Conservation (phyloP, 306 rosid species). For the Vicia villosa region DNA sequence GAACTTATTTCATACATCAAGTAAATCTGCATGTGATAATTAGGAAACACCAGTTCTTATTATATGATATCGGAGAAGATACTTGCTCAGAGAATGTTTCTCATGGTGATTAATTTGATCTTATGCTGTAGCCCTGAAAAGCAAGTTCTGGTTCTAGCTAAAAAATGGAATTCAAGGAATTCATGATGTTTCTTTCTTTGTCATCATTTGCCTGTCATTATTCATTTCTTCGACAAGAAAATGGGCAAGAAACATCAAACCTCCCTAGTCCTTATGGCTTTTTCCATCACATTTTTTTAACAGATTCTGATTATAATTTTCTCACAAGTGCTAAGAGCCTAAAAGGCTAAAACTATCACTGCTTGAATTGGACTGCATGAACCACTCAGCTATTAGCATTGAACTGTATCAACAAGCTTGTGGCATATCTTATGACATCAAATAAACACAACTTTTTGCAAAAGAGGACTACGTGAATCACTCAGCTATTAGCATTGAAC, state of each 20-base stretch:
- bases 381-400: not conserved
- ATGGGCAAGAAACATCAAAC: not conserved
- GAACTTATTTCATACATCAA: not conserved
- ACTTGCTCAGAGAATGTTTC: not conserved
- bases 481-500: not conserved
- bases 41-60: not conserved
- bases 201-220: not conserved
- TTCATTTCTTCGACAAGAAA: conserved; percentile 9
- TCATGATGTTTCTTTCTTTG: conserved; percentile 1
- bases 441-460: not conserved
- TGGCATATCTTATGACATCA: not conserved
- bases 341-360: not conserved
- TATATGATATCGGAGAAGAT: not conserved
- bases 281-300: not conserved
- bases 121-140: not conserved
- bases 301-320: not conserved
- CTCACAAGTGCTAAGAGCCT: not conserved
- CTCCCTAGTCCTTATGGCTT: not conserved
- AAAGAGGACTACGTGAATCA: not conserved
- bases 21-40: not conserved
- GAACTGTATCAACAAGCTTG: not conserved
- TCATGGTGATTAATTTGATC: conserved; percentile 6
- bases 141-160: conserved; percentile 12
- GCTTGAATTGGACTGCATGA: not conserved
- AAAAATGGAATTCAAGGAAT: conserved; percentile 17